Evolutionary conservation across 176 grass and related monocot species (phyloP).

Genomic region (Oryza glaberrima): DNA sequence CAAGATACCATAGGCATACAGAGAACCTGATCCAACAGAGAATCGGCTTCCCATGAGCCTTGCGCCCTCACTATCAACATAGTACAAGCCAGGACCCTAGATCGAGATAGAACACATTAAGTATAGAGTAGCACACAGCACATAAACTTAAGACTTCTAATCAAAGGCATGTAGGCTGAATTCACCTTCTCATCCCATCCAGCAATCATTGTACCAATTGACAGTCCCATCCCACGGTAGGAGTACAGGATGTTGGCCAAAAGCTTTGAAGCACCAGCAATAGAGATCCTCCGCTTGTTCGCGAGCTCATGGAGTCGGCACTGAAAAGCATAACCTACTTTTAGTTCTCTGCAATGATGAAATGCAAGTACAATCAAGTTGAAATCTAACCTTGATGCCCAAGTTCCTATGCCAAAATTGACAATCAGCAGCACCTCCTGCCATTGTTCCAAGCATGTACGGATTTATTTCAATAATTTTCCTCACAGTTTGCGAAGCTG

Average conservation of each 20-base stretch:
- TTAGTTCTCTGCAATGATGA: background rate
- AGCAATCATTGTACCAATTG: constrained; percentile 96
- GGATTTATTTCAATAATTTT: constrained; percentile 99
- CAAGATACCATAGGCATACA: constrained; percentile 89
- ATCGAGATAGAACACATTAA: constrained; percentile 23
- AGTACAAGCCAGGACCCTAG: constrained; percentile 93
- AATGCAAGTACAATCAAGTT: background rate
- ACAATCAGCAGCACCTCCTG: constrained; percentile 93
- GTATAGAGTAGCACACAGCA: background rate
- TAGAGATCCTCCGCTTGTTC: constrained; percentile 93
- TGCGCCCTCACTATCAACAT: constrained; percentile 97
- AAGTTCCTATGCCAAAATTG: constrained; percentile 98
- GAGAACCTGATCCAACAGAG: constrained; percentile 94
- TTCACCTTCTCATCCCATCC: constrained; percentile 95
- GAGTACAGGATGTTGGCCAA: constrained; percentile 93
- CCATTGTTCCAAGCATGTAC: constrained; percentile 98
- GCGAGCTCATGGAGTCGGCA: constrained; percentile 89
- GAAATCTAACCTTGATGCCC: constrained; percentile 73
- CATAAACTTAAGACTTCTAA: background rate
- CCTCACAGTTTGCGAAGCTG: constrained; percentile 93
- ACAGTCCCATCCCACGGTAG: constrained; percentile 87
- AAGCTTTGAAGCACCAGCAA: constrained; percentile 81
- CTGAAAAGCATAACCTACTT: constrained; percentile 41
- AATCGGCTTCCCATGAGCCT: constrained; percentile 82
- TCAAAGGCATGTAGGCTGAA: background rate